A percentile compares a stretch with the other conserved stretches of the same genome.
phyloP scores from a whole-genome alignment of 371 early-diverging fungal species.

The Nematocida parisii region DNA sequence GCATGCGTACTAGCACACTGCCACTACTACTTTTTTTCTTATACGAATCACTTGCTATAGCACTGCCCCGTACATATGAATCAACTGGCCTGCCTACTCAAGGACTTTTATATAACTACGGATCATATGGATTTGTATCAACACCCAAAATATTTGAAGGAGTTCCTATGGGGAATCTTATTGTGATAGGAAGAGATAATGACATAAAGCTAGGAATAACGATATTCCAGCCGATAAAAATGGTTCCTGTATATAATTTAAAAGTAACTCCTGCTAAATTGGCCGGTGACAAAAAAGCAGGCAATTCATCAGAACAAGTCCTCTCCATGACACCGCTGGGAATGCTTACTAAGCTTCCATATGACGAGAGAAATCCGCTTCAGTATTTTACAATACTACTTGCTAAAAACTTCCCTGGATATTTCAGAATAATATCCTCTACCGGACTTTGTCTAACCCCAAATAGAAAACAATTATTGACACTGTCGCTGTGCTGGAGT shows the following conservation, averaged over 20 bases:
- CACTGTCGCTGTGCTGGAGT: neutral
- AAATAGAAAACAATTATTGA: conserved; percentile 20
- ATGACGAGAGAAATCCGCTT: neutral
- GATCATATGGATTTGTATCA: conserved; percentile 21
- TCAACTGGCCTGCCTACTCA: neutral
- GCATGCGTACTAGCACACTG: neutral
- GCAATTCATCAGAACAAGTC: neutral
- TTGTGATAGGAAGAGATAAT: neutral
- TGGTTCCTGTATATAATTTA: neutral
- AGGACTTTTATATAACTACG: conserved; percentile 15
- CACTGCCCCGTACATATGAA: neutral
- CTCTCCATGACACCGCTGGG: neutral
- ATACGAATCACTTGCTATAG: neutral
- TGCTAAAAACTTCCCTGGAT: neutral
- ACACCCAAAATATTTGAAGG: neutral
- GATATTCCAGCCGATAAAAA: neutral
- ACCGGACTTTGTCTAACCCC: conserved; percentile 17
- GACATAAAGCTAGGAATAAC: neutral
- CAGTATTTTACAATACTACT: conserved; percentile 4
- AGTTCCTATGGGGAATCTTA: neutral
- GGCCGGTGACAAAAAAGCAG: neutral
- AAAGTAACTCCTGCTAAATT: neutral
- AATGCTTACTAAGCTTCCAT: neutral
- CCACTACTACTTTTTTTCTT: neutral
- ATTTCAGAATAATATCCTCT: neutral